Evolutionary conservation across 805 yeast genomes (phyloP).

Genomic region (Starmerella sirachaensis): DNA sequence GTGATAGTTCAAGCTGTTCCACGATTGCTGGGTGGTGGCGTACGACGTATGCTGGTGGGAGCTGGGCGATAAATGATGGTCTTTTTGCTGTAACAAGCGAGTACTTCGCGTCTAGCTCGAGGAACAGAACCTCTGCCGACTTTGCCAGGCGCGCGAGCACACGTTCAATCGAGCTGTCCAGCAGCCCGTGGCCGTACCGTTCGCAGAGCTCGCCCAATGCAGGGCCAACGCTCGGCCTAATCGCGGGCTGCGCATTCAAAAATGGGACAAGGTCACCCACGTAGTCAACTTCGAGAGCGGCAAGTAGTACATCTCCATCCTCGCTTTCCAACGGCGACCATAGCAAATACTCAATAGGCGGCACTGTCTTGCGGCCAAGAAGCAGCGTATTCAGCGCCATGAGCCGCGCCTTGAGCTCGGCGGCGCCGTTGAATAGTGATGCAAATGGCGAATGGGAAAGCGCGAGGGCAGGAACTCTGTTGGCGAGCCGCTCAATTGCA

Average conservation of each 20-base stretch:
- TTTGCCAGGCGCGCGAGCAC: constrained; percentile 9
- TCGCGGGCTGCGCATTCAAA: background rate
- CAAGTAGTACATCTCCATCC: constrained; percentile 10
- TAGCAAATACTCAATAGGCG: background rate
- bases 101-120: constrained; percentile 15
- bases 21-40: constrained; percentile 12
- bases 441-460: constrained; percentile 13
- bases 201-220: constrained; percentile 5
- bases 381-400: constrained; percentile 18
- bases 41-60: constrained; percentile 18
- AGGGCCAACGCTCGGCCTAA: constrained; percentile 2
- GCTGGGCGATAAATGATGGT: constrained; percentile 14
- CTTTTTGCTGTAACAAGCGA: constrained; percentile 7
- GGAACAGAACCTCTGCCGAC: constrained; percentile 8
- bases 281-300: constrained; percentile 13
- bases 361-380: constrained; percentile 6
- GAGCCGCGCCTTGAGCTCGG: constrained; percentile 17
- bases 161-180: constrained; percentile 10
- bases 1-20: constrained; percentile 8
- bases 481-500: constrained; percentile 5
- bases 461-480: constrained; percentile 5
- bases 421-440: constrained; percentile 12
- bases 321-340: constrained; percentile 8
- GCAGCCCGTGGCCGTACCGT: constrained; percentile 1
- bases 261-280: constrained; percentile 9